Evolutionary conservation across 2,329 filamentous ascomycete genomes (phyloP).

Genomic region (Exophiala alcalophila): DNA sequence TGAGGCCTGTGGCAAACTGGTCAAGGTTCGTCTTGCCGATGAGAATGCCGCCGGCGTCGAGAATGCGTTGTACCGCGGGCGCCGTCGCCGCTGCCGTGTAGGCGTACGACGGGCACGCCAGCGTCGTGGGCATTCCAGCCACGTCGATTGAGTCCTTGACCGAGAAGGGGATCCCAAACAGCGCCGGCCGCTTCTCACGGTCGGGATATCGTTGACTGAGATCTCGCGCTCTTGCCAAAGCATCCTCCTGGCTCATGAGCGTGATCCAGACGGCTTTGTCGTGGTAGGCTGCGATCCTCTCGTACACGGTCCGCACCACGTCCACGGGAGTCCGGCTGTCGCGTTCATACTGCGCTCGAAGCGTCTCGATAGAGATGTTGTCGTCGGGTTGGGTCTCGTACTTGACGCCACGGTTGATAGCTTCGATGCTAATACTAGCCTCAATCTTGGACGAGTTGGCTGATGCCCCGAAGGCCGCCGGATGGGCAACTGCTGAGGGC

Average conservation of each 20-base stretch:
- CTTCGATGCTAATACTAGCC: too few relatives aligned
- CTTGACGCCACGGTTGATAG: too few relatives aligned
- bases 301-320: conserved; percentile 37
- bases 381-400: too few relatives aligned
- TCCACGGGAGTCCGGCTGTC: conserved; percentile 2
- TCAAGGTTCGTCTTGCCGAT: conserved; percentile 60
- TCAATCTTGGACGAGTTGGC: too few relatives aligned
- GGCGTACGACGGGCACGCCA: conserved; percentile 46
- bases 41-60: conserved; percentile 53
- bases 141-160: conserved; percentile 51
- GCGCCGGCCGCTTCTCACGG: conserved; percentile 42
- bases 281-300: conserved; percentile 49
- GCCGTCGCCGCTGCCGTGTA: conserved; percentile 48
- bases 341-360: conserved; percentile 1
- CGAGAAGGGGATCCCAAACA: conserved; percentile 50
- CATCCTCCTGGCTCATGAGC: conserved; percentile 40
- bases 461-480: too few relatives aligned
- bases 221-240: conserved; percentile 42
- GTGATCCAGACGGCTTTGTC: conserved; percentile 54
- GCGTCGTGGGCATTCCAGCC: conserved; percentile 44
- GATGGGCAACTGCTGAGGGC: too few relatives aligned
- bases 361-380: too few relatives aligned
- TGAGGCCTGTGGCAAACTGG: conserved; percentile 60
- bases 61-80: conserved; percentile 46
- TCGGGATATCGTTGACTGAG: conserved; percentile 41